Base-by-base conservation (phyloP, 106 monocot species). In the Phalaenopsis equestris region DNA sequence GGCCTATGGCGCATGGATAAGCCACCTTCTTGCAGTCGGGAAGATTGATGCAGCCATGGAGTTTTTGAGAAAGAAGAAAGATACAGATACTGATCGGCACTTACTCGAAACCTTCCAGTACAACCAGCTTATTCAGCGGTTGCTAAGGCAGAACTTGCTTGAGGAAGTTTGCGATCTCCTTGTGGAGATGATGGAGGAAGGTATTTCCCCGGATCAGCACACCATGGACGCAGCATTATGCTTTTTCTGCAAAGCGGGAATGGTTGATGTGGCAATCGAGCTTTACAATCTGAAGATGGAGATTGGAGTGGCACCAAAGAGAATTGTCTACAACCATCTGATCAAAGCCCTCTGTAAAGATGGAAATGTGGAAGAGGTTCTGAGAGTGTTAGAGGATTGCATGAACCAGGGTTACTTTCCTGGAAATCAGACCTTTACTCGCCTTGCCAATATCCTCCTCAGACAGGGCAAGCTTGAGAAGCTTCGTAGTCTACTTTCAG, bases 171-270 rank as follows among this genome's bases (percentile, higher is more conserved):
- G 88, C 43, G 94, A 94, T 56, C 30, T 92, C 56, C 86, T 97
- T 4, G 86, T 92, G 19, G 89, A 90, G 82, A 92, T 97, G 97
- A 87, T 89, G 56, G 90, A 94, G 57, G 86, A 87, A 42, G 94
- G 88, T 57, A 85, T 97, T 36, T 6, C 77, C 12, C 97, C 94
- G 3, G 89, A 86, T 41, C 72, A 74, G 45, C 57, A 38, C 36
- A 94, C 94, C 36, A 94, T 94, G 92, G 89, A 87, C 30, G 79
- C 80, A 2, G 85, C 86, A 1, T 83, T 97, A 64, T 89, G 94
- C 79, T 94, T 94, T 84, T 94, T 94, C 80, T 97, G 97, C 86
- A 97, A 97, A 83, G 90, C 90, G 6, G 94, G 94, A 3, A 82
- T 97, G 84, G 90, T 97, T 2, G 93, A 90, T 39, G 84, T 92